Percentiles rank a stretch among this genome's conserved stretches.
Evolutionary conservation across 176 grass and related monocot species (phyloP).

Genomic region (Carex kokanica): DNA sequence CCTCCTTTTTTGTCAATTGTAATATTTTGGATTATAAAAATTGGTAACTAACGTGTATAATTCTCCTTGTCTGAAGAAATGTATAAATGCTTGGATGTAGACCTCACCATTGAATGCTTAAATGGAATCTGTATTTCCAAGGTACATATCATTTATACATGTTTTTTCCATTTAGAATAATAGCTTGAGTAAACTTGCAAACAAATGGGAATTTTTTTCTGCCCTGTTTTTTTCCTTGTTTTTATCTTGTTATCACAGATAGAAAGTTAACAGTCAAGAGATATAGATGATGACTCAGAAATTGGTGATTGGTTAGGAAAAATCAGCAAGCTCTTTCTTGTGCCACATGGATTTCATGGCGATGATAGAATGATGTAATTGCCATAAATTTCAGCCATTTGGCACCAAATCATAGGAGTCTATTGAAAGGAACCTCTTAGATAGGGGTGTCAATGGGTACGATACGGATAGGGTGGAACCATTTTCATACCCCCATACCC

Average conservation of each 20-base stretch:
- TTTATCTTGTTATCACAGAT: constrained; percentile 7
- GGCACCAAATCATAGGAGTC: not conserved
- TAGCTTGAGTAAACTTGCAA: constrained; percentile 2
- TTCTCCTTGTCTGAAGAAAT: not conserved
- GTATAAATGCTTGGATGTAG: not conserved
- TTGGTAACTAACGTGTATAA: not conserved
- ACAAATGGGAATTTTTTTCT: not conserved
- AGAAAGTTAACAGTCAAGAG: not conserved
- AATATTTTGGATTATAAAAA: not conserved
- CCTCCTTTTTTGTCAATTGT: too few species aligned
- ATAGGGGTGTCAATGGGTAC: too few species aligned
- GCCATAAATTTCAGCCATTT: not conserved
- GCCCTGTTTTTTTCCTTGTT: not conserved
- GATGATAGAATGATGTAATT: not conserved
- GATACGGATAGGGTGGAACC: too few species aligned
- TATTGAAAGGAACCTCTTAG: not conserved
- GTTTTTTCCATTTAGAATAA: not conserved
- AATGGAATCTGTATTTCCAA: not conserved
- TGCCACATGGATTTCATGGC: constrained; percentile 14
- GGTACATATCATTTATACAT: not conserved
- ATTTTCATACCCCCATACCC: too few species aligned
- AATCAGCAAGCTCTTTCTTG: not conserved
- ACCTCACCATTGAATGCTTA: not conserved
- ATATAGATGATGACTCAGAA: constrained; percentile 34
- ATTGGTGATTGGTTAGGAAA: constrained; percentile 8